Percentiles rank a stretch among this genome's conserved stretches.
These are phyloP conservation scores for Pyricularia grisea DNA, from an alignment of 2,329 filamentous ascomycete species.

Conservation along the genomic window DNA sequence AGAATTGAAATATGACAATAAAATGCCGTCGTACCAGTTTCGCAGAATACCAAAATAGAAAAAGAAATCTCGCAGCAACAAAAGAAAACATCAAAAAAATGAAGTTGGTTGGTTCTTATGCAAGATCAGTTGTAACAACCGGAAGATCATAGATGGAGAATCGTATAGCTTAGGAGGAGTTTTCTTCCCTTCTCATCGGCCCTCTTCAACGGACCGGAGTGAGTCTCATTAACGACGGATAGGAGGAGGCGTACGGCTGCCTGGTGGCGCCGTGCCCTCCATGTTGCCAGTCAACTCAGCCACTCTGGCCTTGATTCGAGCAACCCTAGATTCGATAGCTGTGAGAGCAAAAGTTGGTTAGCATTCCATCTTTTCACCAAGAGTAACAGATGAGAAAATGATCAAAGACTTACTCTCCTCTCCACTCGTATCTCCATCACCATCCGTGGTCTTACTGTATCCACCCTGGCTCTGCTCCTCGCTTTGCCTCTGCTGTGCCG, in stretches of 20 bases:
- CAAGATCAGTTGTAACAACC: not conserved
- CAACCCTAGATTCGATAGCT: slow-evolving; percentile 95
- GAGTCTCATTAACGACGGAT: slow-evolving; percentile 19
- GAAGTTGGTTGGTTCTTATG: not conserved
- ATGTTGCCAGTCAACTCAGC: slow-evolving; percentile 86
- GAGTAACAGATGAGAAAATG: not conserved
- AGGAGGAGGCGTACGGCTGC: slow-evolving; percentile 21
- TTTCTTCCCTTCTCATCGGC: not conserved
- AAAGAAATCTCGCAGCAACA: not conserved
- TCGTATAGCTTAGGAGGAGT: not conserved
- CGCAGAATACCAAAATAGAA: not conserved
- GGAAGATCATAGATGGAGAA: not conserved
- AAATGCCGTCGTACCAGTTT: not conserved
- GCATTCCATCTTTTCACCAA: slow-evolving; percentile 14
- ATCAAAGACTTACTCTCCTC: slow-evolving; percentile 70
- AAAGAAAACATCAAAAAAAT: not conserved
- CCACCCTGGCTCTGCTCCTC: slow-evolving; percentile 54
- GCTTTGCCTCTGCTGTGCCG: slow-evolving; percentile 47
- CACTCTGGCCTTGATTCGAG: slow-evolving; percentile 94
- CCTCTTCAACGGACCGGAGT: not conserved
- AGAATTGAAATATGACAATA: not conserved
- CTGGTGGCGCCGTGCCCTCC: slow-evolving; percentile 42
- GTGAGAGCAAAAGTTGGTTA: slow-evolving; percentile 2
- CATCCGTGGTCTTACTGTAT: slow-evolving; percentile 48
- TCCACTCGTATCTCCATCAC: slow-evolving; percentile 82